Evolutionary conservation across 2,329 filamentous ascomycete genomes (phyloP).

Genomic region (Pleurostoma richardsiae): DNA sequence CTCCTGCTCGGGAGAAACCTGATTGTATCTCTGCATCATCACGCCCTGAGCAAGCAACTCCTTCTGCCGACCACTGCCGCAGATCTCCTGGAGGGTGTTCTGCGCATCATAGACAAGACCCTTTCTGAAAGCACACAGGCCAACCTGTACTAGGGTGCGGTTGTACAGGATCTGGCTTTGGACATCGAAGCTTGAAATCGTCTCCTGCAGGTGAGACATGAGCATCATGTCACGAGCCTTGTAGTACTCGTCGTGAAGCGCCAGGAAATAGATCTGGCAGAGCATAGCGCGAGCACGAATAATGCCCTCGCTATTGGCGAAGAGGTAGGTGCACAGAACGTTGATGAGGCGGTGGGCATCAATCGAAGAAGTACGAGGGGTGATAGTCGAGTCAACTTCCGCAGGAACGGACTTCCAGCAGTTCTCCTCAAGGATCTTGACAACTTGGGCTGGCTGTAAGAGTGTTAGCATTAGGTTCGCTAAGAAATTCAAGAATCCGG

Average conservation of each 20-base stretch:
- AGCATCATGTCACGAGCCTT: conserved; percentile 98
- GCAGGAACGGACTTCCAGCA: conserved; percentile 78
- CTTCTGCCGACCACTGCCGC: conserved; percentile 95
- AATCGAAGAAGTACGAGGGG: conserved; percentile 61
- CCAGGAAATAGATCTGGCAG: conserved; percentile 97
- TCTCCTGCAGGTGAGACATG: conserved; percentile 98
- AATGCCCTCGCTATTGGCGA: conserved; percentile 90
- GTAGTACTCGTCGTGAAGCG: conserved; percentile 97
- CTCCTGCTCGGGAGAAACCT: conserved; percentile 96
- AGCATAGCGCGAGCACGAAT: conserved; percentile 95
- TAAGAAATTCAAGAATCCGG: background rate
- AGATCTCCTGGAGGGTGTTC: conserved; percentile 96
- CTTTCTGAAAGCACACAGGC: conserved; percentile 95
- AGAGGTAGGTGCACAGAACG: conserved; percentile 90
- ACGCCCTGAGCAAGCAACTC: conserved; percentile 96
- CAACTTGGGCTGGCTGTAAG: conserved; percentile 73
- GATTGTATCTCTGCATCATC: conserved; percentile 94
- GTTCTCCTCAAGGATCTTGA: conserved; percentile 90
- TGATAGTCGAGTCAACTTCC: conserved; percentile 71
- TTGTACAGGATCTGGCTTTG: conserved; percentile 98
- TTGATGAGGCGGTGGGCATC: conserved; percentile 76
- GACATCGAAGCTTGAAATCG: conserved; percentile 93
- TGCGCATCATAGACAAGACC: conserved; percentile 97
- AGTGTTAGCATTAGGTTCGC: conserved; percentile 10
- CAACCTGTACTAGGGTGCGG: conserved; percentile 93